Evolutionary conservation across 2,329 filamentous ascomycete species (phyloP).

Genomic region (Pleoardoris graminearum): DNA sequence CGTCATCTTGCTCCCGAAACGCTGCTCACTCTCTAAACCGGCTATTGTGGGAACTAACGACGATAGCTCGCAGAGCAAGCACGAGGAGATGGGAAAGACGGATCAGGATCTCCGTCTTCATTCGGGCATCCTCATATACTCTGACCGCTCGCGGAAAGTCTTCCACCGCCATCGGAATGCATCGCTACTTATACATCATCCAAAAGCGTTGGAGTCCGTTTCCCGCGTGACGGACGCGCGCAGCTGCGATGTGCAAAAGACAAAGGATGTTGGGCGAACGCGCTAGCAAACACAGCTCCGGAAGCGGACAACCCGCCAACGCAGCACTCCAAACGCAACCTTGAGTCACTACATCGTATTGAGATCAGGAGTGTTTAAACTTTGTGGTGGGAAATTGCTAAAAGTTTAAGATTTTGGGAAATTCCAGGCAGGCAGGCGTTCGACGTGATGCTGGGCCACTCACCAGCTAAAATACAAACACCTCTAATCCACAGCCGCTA

Average conservation of each 20-base stretch:
- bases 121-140: slow-evolving; percentile 6
- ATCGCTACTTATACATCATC: slow-evolving; percentile 16
- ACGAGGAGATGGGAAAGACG: neutral
- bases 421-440: neutral
- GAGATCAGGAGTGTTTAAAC: neutral
- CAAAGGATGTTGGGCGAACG: neutral
- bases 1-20: slow-evolving; percentile 9
- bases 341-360: neutral
- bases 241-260: slow-evolving; percentile 17
- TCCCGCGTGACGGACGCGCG: slow-evolving; percentile 23
- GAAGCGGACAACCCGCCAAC: slow-evolving; percentile 12
- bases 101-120: neutral
- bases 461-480: slow-evolving; percentile 3
- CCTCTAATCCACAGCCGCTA: neutral
- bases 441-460: neutral
- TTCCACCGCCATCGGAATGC: slow-evolving; percentile 14
- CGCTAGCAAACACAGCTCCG: slow-evolving; percentile 19
- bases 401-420: slow-evolving; percentile 6
- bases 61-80: neutral
- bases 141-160: slow-evolving; percentile 8
- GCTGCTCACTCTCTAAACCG: too few species aligned
- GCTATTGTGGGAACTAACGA: neutral
- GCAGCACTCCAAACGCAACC: slow-evolving; percentile 7
- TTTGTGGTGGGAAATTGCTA: slow-evolving; percentile 4
- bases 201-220: slow-evolving; percentile 12